Percentiles rank a stretch among this genome's conserved stretches.
Evolutionary conservation across 495 filamentous ascomycete genomes (phyloP).

Genomic region (Bacidia rubella): DNA sequence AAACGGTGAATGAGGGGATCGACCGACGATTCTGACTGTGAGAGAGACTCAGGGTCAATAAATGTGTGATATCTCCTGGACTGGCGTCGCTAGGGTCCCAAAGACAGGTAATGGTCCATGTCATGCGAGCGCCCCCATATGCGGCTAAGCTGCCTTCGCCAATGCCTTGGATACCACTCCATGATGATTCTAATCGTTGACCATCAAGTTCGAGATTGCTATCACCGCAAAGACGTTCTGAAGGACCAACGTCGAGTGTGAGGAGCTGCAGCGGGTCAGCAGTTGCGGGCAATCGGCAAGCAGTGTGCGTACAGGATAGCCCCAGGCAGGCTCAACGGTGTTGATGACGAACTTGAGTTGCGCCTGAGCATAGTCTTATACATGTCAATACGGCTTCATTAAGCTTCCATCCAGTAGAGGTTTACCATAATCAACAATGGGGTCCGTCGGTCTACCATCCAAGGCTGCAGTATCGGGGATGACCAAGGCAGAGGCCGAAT

Average conservation of each 20-base stretch:
- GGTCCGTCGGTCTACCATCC: background rate
- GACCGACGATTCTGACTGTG: conserved; percentile 25
- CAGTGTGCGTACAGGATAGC: conserved; percentile 9
- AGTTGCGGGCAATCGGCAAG: conserved; percentile 1
- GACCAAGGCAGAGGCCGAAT: conserved; percentile 11
- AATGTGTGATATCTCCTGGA: conserved; percentile 27
- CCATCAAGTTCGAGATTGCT: conserved; percentile 27
- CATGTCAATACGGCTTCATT: conserved; percentile 10
- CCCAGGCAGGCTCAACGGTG: conserved; percentile 6
- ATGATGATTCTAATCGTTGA: conserved; percentile 20
- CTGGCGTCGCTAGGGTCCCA: conserved; percentile 17
- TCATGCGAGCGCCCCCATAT: conserved; percentile 21
- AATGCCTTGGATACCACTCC: conserved; percentile 24
- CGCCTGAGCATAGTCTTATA: conserved; percentile 1
- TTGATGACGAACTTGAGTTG: conserved; percentile 7
- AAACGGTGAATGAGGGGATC: conserved; percentile 29
- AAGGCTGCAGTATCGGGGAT: conserved; percentile 12
- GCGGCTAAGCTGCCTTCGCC: conserved; percentile 23
- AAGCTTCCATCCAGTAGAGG: conserved; percentile 6
- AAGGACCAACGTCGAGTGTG: conserved; percentile 18
- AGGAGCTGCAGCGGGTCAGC: conserved; percentile 17
- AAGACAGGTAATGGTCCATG: conserved; percentile 35
- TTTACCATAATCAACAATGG: conserved; percentile 14
- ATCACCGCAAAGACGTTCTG: conserved; percentile 23
- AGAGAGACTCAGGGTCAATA: conserved; percentile 33